Percentiles rank a stretch among this genome's conserved stretches.
Conservation (phyloP, 208 protist genomes). For the Trypanosoma grayi region DNA sequence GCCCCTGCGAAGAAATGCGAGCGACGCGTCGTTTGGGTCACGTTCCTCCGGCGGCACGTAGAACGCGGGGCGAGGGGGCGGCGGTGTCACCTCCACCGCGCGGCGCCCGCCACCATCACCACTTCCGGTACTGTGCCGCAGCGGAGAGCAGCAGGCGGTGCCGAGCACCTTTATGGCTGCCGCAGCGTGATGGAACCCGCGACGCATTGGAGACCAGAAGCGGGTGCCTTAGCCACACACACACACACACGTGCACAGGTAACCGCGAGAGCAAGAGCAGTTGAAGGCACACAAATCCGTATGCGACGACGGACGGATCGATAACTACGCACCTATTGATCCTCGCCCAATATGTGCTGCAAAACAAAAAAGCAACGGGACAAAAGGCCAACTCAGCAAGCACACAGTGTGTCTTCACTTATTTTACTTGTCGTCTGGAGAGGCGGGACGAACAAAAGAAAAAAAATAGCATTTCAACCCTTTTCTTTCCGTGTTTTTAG, state of each 20-base stretch:
- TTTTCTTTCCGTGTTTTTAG: too few species aligned
- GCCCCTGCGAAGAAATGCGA: conserved; percentile 51
- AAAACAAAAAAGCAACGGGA: too few species aligned
- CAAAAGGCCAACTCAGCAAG: too few species aligned
- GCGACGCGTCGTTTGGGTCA: conserved; percentile 52
- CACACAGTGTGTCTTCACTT: too few species aligned
- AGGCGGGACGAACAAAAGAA: too few species aligned
- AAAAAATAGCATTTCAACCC: too few species aligned
- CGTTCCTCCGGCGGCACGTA: conserved; percentile 79
- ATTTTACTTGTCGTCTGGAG: too few species aligned
- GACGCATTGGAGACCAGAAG: conserved; percentile 19
- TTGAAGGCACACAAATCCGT: background rate
- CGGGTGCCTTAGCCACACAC: background rate
- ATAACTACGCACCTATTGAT: too few species aligned
- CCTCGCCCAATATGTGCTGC: too few species aligned
- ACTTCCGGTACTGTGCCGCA: background rate
- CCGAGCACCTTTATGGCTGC: background rate
- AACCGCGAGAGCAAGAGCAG: background rate
- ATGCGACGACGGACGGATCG: too few species aligned
- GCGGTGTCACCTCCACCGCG: conserved; percentile 19
- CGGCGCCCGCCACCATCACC: background rate
- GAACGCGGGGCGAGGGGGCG: conserved; percentile 53
- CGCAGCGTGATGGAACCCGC: background rate
- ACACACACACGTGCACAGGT: background rate
- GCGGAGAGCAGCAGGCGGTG: background rate